These are phyloP conservation scores for Pouteria glomerata DNA, from an alignment of 148 eudicot species.

Conservation along the genomic window DNA sequence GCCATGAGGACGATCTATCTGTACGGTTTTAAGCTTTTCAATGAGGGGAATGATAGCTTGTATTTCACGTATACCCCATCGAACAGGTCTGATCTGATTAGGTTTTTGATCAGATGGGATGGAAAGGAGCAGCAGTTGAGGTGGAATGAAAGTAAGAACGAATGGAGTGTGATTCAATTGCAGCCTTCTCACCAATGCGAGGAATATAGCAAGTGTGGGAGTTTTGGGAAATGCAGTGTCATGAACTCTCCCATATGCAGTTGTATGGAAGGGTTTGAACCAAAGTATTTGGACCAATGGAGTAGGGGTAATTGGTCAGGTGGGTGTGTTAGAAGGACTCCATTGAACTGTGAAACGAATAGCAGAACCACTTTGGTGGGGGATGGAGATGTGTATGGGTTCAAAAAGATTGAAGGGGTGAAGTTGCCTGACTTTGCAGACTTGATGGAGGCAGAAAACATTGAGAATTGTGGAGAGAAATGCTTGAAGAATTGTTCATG, in stretches of 20 bases:
- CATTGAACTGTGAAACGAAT: constrained; percentile 30
- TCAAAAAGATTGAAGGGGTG: constrained; percentile 29
- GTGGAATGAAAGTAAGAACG: constrained; percentile 9
- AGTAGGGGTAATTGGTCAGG: constrained; percentile 32
- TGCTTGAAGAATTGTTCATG: constrained; percentile 59
- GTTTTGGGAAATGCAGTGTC: constrained; percentile 26
- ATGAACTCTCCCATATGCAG: constrained; percentile 14
- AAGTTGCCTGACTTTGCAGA: constrained; percentile 60
- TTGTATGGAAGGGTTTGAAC: constrained; percentile 47
- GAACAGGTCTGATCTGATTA: constrained; percentile 13
- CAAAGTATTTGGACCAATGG: constrained; percentile 32
- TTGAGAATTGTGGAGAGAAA: constrained; percentile 20
- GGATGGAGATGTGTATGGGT: constrained; percentile 26
- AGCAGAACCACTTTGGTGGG: constrained; percentile 5
- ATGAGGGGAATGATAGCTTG: constrained; percentile 20
- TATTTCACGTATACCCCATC: constrained; percentile 33
- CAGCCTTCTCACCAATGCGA: constrained; percentile 33
- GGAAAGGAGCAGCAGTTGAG: constrained; percentile 13
- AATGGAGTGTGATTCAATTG: constrained; percentile 22
- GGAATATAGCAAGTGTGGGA: constrained; percentile 33
- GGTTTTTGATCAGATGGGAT: constrained; percentile 32
- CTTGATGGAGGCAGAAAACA: constrained; percentile 7
- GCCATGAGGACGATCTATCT: constrained; percentile 30
- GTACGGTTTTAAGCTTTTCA: constrained; percentile 38
- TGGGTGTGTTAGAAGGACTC: constrained; percentile 47